Base-by-base conservation (phyloP, 148 eudicot species). In the Dianthus caryophyllus region DNA sequence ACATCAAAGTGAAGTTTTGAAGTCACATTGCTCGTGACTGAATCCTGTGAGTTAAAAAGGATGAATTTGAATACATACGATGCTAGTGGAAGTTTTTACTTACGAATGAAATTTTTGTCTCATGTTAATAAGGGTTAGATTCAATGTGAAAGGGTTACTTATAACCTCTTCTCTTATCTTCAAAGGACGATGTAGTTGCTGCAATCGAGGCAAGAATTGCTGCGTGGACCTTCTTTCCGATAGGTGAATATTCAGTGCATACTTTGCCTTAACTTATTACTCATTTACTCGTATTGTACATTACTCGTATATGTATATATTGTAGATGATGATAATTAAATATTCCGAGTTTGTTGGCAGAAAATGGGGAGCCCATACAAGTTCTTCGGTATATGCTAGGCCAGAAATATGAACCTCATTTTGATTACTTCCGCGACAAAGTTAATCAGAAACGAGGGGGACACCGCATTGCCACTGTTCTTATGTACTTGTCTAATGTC, bases 151-250 rank as follows among this genome's bases (percentile, higher is more conserved):
- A 66, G 33, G 6, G 16, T 48, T 48, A 25, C 44, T 5, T 0
- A 13, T 52, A 11, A n/a, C 5, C 1, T 17, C 44, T 21, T 15
- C 52, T 0, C 53, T 9, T 11, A 1, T 18, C 69, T 62, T 74
- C 21, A 59, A 59, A 89, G 98, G 97, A 93, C 68, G 86, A 87
- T 52, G 72, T 89, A 6, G 84, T 93, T 46, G 79, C 88, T 7
- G 69, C 76, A 15, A 69, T 89, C 20, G 98, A 93, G 82, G 78
- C 74, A 15, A 83, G 85, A 76, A 85, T 93, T 69, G 87, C 91
- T 38, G 88, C 91, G 24, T 93, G 96, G 98, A 89, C 96, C 38
- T 89, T 93, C 77, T 87, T 89, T 71, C 96, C 96, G 6, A 53
- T 24, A 76, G 97, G 97, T 91, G 71, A 71, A 47, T 64, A 58